Percentiles rank a stretch among this genome's conserved stretches.
Evolutionary conservation across 1,139 yeast species (phyloP).

Genomic region (Blastobotrys aristatus): DNA sequence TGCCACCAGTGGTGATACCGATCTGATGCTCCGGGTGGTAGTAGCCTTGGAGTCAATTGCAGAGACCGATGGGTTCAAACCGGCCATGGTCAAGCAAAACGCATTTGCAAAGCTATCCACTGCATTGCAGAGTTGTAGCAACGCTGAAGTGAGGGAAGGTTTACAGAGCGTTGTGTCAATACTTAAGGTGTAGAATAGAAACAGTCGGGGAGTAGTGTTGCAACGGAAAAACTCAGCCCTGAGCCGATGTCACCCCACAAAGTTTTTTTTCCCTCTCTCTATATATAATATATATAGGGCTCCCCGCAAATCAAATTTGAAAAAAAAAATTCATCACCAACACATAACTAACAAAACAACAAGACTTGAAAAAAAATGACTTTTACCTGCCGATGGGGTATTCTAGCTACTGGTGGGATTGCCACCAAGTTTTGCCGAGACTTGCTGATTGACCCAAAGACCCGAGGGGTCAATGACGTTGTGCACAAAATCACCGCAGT

Average conservation of each 20-base stretch:
- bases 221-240: no score
- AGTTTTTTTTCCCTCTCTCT: no score
- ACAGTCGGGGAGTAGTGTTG: no score
- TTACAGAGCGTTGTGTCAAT: background rate
- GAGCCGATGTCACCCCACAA: no score
- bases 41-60: constrained; percentile 16
- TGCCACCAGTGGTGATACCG: constrained; percentile 27
- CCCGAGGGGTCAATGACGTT: constrained; percentile 30
- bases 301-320: no score
- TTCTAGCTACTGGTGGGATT: constrained; percentile 32
- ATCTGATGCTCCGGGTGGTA: constrained; percentile 20
- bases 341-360: no score
- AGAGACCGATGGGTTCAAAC: background rate
- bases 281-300: no score
- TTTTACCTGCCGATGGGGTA: constrained; percentile 27
- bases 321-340: no score
- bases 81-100: background rate
- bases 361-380: constrained; percentile 17
- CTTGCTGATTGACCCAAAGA: constrained; percentile 27
- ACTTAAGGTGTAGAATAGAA: background rate
- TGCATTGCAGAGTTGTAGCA: background rate
- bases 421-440: constrained; percentile 30
- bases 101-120: background rate
- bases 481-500: constrained; percentile 33
- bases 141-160: background rate